phyloP scores from a whole-genome alignment of 352 stramenopile species.

The Hyaloperonospora brassicae region DNA sequence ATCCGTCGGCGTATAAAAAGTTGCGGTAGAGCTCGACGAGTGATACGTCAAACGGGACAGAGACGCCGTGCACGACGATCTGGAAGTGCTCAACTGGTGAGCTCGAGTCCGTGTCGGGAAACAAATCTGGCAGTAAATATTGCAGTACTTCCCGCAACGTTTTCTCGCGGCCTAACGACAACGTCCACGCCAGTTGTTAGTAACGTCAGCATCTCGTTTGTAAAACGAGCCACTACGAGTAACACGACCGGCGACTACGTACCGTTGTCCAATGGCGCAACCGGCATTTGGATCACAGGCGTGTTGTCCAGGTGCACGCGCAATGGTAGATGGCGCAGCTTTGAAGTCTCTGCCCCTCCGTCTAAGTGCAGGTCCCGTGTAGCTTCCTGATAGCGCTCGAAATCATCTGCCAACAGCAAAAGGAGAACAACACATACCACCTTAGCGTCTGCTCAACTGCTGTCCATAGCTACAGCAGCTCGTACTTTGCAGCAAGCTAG shows the following conservation, averaged over 20 bases:
- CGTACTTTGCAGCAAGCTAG: constrained; percentile 62
- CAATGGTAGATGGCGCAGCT: constrained; percentile 47
- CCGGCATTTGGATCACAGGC: constrained; percentile 64
- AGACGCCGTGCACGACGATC: constrained; percentile 56
- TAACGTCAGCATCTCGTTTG: neutral
- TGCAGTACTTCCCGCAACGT: constrained; percentile 41
- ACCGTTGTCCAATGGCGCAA: constrained; percentile 43
- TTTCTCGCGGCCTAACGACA: constrained; percentile 30
- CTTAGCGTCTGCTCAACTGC: neutral
- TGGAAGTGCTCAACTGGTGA: constrained; percentile 10
- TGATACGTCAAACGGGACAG: constrained; percentile 37
- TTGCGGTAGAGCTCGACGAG: constrained; percentile 52
- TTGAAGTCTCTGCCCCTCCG: constrained; percentile 26
- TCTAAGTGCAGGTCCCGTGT: constrained; percentile 39
- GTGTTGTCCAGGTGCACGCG: constrained; percentile 52
- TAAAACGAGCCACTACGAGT: neutral
- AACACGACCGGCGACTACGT: neutral
- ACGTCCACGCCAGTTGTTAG: neutral
- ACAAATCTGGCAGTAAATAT: constrained; percentile 60
- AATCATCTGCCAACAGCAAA: constrained; percentile 28
- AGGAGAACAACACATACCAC: neutral
- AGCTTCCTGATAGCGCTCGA: constrained; percentile 43
- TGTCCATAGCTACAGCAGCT: neutral
- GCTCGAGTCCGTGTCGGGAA: constrained; percentile 13
- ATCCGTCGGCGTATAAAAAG: constrained; percentile 71